Base-by-base conservation (phyloP, 305 asterid species). In the Fraxinus velutina region DNA sequence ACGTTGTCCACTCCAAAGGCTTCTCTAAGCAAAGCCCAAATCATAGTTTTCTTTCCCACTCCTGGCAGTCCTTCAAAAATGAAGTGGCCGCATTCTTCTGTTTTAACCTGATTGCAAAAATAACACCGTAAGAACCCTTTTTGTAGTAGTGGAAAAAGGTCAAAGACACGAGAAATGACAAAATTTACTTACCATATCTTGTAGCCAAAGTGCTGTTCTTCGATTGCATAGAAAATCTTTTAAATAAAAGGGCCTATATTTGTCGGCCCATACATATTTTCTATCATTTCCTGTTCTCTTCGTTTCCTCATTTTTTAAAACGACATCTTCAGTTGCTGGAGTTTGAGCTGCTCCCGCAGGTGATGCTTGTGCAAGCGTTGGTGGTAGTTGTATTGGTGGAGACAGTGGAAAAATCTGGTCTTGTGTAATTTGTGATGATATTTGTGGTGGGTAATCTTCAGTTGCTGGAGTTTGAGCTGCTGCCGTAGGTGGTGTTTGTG, bases 41-140 rank as follows among this genome's bases (percentile, higher is more conserved):
- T 90, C 98, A 94, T 94, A 83, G 98, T 94, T 86, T 91, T 91
- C 90, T 94, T 94, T 36, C 98, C 98, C 78, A 94, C 97, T 44
- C 97, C 98, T 7, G 95, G 91, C 39, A 79, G 90, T 73, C 98
- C 97, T 86, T 89, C 93, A 62, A 94, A 93, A 87, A 93, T 91
- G 89, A 89, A 89, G 80, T 92, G 96, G 27, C 89, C 80, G 44
- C 88, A 83, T 75, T 80, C 79, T 42, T 80, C 89, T 72, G 55
- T 29, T 78, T 36, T 77, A 33, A 79, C 90, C 80, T 87, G 81
- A 86, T 88, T 21, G 17, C 34, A 64, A 22, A 64, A 64, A 64
- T 22, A 64, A 22, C 73, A 24, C 34, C 5, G 2, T 64, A 64
- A 17, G 33, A 8, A 64, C 34, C 73, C 34, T 64, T 22, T 64